These are phyloP conservation scores for Collybia sp. DNA, from an alignment of 768 basidiomycete species.

Conservation along the genomic window DNA sequence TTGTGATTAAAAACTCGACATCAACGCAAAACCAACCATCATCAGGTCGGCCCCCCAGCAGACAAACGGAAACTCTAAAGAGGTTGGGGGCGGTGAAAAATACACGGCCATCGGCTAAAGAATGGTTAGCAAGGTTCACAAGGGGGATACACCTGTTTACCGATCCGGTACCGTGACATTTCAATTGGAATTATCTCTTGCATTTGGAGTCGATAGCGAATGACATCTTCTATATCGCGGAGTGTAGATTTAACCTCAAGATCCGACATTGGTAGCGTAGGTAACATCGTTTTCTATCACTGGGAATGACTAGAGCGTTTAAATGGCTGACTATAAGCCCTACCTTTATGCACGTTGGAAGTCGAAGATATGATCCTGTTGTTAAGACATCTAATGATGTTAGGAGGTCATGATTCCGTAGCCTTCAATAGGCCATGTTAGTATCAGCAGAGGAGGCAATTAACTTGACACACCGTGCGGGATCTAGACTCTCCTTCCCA, in stretches of 20 bases:
- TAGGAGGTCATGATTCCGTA: slow-evolving; percentile 90
- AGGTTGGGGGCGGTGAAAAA: slow-evolving; percentile 69
- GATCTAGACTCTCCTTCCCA: slow-evolving; percentile 65
- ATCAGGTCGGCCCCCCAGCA: slow-evolving; percentile 61
- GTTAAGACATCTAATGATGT: slow-evolving; percentile 89
- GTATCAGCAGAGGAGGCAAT: neutral
- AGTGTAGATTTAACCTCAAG: slow-evolving; percentile 62
- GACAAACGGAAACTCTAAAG: slow-evolving; percentile 71
- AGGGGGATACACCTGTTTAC: slow-evolving; percentile 25
- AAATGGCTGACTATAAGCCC: slow-evolving; percentile 4
- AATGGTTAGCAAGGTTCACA: slow-evolving; percentile 9
- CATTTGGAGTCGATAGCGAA: slow-evolving; percentile 76
- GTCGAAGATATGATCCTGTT: slow-evolving; percentile 77
- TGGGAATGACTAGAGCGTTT: slow-evolving; percentile 6
- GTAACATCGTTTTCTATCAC: slow-evolving; percentile 63
- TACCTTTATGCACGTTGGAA: slow-evolving; percentile 82
- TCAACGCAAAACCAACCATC: slow-evolving; percentile 87
- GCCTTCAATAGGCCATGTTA: slow-evolving; percentile 39
- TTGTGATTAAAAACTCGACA: slow-evolving; percentile 68
- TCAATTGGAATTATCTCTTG: slow-evolving; percentile 78
- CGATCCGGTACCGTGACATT: slow-evolving; percentile 68
- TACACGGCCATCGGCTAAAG: slow-evolving; percentile 70
- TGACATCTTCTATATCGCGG: slow-evolving; percentile 67
- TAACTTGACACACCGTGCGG: slow-evolving; percentile 57
- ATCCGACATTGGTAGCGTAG: slow-evolving; percentile 63